These are phyloP conservation scores for Myxozyma geophila DNA, from an alignment of 805 yeast genomes.

Conservation along the genomic window DNA sequence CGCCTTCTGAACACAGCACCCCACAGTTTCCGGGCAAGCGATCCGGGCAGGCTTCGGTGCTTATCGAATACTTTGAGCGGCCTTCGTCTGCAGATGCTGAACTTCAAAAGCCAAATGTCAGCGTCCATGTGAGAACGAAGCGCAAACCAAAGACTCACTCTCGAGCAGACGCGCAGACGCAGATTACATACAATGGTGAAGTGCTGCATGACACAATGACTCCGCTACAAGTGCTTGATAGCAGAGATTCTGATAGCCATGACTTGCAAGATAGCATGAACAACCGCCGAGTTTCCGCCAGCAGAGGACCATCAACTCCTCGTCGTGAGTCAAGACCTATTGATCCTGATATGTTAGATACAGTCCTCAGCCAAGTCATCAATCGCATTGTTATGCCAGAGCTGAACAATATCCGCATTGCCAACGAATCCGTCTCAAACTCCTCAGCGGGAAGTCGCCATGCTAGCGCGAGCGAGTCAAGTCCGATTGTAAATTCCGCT, in stretches of 20 bases:
- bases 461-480: background rate
- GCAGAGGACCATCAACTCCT: background rate
- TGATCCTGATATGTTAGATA: constrained; percentile 23
- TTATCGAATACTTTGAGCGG: constrained; percentile 29
- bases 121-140: constrained; percentile 23
- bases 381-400: constrained; percentile 1
- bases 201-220: background rate
- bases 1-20: background rate
- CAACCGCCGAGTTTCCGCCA: background rate
- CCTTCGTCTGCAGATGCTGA: constrained; percentile 3
- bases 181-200: background rate
- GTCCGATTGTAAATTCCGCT: background rate
- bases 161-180: background rate
- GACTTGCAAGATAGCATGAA: background rate
- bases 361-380: constrained; percentile 25
- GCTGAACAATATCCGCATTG: background rate
- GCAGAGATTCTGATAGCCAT: background rate
- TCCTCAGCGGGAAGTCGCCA: background rate
- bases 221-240: background rate
- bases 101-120: constrained; percentile 25
- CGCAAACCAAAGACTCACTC: background rate
- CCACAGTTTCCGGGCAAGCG: background rate
- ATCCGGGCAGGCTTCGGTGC: constrained; percentile 21
- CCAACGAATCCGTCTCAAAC: constrained; percentile 1
- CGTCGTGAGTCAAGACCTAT: background rate